phyloP scores from a whole-genome alignment of 495 filamentous ascomycete species.

The Darksidea phi region DNA sequence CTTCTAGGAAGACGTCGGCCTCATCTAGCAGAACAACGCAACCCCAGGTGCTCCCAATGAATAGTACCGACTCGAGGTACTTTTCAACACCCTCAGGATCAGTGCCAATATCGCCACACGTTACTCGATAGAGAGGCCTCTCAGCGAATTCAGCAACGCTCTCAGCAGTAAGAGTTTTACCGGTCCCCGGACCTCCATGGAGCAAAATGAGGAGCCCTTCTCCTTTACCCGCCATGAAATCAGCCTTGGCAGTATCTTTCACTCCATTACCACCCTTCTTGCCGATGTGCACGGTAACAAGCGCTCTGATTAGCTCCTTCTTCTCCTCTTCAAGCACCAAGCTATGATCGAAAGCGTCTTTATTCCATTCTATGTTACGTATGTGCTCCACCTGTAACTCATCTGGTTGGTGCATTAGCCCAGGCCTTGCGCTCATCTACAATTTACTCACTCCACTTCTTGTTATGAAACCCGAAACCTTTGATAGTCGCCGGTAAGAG shows the following conservation, averaged over 20 bases:
- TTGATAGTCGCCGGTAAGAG: background rate
- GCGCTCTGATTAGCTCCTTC: too few species aligned
- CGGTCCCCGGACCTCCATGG: constrained; percentile 6
- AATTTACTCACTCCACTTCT: background rate
- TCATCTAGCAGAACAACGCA: constrained; percentile 61
- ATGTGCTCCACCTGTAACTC: background rate
- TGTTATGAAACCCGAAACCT: background rate
- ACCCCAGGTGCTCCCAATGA: constrained; percentile 43
- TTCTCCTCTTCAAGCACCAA: too few species aligned
- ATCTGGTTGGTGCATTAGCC: background rate
- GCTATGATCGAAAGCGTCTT: background rate
- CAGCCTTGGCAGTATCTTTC: constrained; percentile 3
- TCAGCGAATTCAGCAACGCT: constrained; percentile 22
- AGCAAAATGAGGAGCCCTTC: constrained; percentile 12
- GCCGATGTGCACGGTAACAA: too few species aligned
- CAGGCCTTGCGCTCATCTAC: background rate
- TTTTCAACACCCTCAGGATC: constrained; percentile 21
- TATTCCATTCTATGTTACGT: constrained; percentile 4
- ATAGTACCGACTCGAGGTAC: constrained; percentile 38
- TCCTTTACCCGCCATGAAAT: too few species aligned
- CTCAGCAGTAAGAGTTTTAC: constrained; percentile 29
- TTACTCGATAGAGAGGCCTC: constrained; percentile 22
- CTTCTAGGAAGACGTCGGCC: constrained; percentile 61
- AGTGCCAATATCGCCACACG: constrained; percentile 27
- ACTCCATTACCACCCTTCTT: too few species aligned